phyloP scores from a whole-genome alignment of 108 stramenopile genomes.

The Pseudonitzschia multistriata region DNA sequence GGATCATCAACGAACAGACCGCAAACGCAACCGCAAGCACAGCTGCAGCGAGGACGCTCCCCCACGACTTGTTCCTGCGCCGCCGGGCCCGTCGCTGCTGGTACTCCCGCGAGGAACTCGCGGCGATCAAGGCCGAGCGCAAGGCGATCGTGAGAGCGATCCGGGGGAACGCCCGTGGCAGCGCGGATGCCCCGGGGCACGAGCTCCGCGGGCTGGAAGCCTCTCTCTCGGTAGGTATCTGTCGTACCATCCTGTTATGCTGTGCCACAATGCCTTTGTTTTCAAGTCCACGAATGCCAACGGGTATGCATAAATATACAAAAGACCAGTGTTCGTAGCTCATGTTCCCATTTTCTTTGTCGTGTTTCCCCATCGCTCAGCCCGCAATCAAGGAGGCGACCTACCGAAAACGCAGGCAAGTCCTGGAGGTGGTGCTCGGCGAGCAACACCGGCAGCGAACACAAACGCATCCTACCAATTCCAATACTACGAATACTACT shows the following conservation, averaged over 20 bases:
- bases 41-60: background rate
- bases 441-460: conserved; percentile 20
- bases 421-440: conserved; percentile 18
- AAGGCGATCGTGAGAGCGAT: conserved; percentile 18
- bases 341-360: background rate
- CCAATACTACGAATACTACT: no score
- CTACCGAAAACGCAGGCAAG: conserved; percentile 24
- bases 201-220: conserved; percentile 30
- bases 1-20: no score
- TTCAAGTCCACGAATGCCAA: no score
- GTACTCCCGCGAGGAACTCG: conserved; percentile 25
- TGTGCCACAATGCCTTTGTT: no score
- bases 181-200: conserved; percentile 8
- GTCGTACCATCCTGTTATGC: no score
- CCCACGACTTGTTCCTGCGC: background rate
- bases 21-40: no score
- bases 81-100: conserved; percentile 1
- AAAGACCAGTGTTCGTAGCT: no score
- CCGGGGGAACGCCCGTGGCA: background rate
- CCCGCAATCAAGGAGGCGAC: conserved; percentile 11
- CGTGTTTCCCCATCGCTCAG: background rate
- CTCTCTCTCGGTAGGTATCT: conserved; percentile 23
- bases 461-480: background rate
- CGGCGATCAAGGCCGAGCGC: conserved; percentile 22
- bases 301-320: no score